These are phyloP conservation scores for Pestalotiopsis fici DNA, from an alignment of 2,329 filamentous ascomycete genomes.

Conservation along the genomic window DNA sequence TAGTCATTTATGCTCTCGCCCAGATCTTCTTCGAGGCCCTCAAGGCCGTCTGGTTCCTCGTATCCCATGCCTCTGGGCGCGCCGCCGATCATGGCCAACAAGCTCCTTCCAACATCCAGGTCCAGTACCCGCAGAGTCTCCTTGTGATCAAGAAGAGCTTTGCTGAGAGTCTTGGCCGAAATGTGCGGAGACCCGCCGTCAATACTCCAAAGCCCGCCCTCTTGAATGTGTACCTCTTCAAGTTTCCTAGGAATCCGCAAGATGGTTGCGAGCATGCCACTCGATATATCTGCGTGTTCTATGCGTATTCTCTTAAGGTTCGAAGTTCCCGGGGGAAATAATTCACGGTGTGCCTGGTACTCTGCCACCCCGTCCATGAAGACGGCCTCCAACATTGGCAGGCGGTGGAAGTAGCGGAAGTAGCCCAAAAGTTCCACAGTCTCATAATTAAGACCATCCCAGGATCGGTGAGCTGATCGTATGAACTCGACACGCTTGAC, in stretches of 20 bases:
- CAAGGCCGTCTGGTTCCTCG: background rate
- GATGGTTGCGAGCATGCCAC: background rate
- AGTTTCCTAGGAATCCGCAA: background rate
- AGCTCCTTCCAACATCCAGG: background rate
- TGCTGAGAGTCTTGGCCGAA: background rate
- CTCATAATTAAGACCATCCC: background rate
- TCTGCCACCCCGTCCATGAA: background rate
- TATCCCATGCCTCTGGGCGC: background rate
- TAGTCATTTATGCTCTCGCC: background rate
- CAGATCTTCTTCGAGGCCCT: background rate
- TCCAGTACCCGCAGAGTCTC: background rate
- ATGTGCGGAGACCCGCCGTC: background rate
- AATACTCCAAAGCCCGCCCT: background rate
- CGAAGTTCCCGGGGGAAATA: background rate
- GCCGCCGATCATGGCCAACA: background rate
- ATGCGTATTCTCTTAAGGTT: background rate
- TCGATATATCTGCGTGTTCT: background rate
- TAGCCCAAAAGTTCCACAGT: background rate
- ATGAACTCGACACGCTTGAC: background rate
- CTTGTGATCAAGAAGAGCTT: background rate
- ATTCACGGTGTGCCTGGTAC: background rate
- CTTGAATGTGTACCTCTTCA: background rate
- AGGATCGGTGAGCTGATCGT: background rate
- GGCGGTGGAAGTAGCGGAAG: background rate
- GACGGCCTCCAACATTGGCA: background rate